phyloP scores from a whole-genome alignment of 768 basidiomycete species.

The Trametes sanguinea region DNA sequence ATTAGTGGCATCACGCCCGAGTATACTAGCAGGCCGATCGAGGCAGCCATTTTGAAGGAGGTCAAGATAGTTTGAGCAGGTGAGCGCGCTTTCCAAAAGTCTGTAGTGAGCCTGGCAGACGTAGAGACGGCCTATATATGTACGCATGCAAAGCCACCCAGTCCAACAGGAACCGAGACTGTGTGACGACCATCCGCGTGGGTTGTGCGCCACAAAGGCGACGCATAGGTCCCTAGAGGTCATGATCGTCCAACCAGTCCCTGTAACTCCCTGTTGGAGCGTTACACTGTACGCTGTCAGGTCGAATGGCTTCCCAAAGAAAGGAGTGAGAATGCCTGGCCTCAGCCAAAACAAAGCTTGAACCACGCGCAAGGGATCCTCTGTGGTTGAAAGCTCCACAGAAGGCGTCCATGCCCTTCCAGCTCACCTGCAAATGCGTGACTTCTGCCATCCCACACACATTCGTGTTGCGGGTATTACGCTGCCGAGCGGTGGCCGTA shows the following conservation, averaged over 20 bases:
- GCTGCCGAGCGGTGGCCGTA: slow-evolving; percentile 2
- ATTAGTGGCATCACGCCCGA: slow-evolving; percentile 35
- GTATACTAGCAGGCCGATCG: slow-evolving; percentile 32
- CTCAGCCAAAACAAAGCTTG: too few species aligned
- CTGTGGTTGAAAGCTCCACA: too few species aligned
- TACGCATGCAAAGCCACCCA: neutral
- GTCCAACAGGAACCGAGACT: neutral
- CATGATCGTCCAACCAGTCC: neutral
- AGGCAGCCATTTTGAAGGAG: slow-evolving; percentile 21
- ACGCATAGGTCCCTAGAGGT: neutral
- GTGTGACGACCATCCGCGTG: neutral
- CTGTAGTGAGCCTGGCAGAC: neutral
- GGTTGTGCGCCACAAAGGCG: neutral
- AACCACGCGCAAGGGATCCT: too few species aligned
- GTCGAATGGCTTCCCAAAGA: too few species aligned
- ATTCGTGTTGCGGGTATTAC: slow-evolving; percentile 5
- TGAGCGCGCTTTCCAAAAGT: neutral
- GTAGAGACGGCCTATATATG: neutral
- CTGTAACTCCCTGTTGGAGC: neutral
- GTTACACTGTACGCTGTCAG: too few species aligned
- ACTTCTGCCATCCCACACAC: neutral
- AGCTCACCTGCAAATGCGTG: neutral
- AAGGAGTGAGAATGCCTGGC: too few species aligned
- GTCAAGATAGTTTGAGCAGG: neutral
- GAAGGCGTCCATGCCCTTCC: neutral